These are phyloP conservation scores for Penicillium sp. DNA, from an alignment of 2,329 filamentous ascomycete species.

Conservation along the genomic window DNA sequence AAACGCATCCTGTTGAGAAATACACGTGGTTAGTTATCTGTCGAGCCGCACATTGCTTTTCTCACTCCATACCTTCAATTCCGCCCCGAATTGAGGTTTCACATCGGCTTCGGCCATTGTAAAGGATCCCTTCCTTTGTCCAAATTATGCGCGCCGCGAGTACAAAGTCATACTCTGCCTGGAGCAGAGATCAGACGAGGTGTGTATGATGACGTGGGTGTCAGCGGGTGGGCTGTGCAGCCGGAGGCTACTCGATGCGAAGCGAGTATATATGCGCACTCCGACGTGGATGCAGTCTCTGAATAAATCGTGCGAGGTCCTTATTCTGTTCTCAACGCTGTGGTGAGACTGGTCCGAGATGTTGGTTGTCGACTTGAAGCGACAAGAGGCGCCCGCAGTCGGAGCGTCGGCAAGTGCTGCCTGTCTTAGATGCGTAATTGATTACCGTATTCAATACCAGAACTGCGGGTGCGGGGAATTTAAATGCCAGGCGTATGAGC, in stretches of 20 bases:
- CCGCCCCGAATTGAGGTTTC: slow-evolving; percentile 82
- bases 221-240: slow-evolving; percentile 5
- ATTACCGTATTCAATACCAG: slow-evolving; percentile 6
- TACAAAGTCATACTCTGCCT: slow-evolving; percentile 7
- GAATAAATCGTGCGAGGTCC: not conserved
- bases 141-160: slow-evolving; percentile 12
- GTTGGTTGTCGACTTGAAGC: not conserved
- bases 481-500: too few relatives aligned
- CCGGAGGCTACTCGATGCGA: not conserved
- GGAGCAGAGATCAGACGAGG: not conserved
- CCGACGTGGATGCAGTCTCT: not conserved
- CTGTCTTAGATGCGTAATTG: not conserved
- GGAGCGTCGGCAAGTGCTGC: not conserved
- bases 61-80: slow-evolving; percentile 69
- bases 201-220: not conserved
- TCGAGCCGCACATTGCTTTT: not conserved
- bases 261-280: not conserved
- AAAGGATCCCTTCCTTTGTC: slow-evolving; percentile 6
- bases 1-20: slow-evolving; percentile 76
- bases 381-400: slow-evolving; percentile 7
- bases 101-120: slow-evolving; percentile 77
- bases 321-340: not conserved
- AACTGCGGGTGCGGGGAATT: not conserved
- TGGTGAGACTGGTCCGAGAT: not conserved
- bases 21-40: not conserved